Base-by-base conservation (phyloP, 139 green algal genomes). In the Chlorokybus atmophyticus region DNA sequence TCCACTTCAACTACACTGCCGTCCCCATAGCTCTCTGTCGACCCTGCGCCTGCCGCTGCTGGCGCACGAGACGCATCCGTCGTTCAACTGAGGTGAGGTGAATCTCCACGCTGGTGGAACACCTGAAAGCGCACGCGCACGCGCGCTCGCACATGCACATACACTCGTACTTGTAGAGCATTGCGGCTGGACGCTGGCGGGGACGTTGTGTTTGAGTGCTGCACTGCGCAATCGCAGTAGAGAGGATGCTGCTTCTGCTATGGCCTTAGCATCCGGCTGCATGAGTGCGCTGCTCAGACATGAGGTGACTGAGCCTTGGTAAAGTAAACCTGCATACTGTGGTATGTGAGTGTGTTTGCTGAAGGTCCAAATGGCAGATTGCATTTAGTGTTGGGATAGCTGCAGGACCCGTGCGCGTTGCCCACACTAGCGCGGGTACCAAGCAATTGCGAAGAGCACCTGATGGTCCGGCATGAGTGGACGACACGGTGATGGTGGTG, bases 391-490 rank as follows among this genome's bases (percentile, higher is more conserved):
- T 78, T 98, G 52, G 91, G 91, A 0, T 91, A 98, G 75, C 87
- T 98, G 84, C 85, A 91, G 62, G 76, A 93, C 65, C 57, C 62
- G 24, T 28, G 24, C 3, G 30, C 55, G 23, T 49, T 29, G 28
- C 32, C 50, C 4, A 32, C 54, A 29, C 51, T 78, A 24, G 40
- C 50, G 14, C 19, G 26, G 44, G 68, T 73, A 40, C 54, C 91
- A 24, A 57, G 67, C 47, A 79, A 98, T 55, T 32, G 31, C 14
- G 30, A 26, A n/a, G 82, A 96, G 67, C 79, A 95, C 59, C 71
- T 83, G n/a, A 98, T 98, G 90, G 90, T 98, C 52, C 75, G 90
- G 4, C 90, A 98, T 64, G 90, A 98, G n/a, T n/a, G n/a, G n/a
- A n/a, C n/a, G n/a, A n/a, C n/a, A n/a, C n/a, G n/a, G n/a, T n/a